phyloP scores from a whole-genome alignment of 2,329 filamentous ascomycete species.

The Nothophaeocryptopus gaeumannii region DNA sequence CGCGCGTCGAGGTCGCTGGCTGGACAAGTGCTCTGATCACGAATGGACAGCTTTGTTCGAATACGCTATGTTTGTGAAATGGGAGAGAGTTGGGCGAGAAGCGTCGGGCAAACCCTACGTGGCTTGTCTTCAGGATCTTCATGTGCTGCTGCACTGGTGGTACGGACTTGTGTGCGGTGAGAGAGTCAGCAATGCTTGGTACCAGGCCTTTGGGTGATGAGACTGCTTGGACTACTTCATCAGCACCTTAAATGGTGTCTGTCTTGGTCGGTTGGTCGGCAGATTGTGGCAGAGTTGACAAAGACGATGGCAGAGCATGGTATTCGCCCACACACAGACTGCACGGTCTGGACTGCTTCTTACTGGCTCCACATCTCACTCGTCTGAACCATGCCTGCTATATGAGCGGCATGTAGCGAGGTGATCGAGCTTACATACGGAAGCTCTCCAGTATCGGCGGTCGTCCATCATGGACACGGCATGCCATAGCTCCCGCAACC shows the following conservation, averaged over 20 bases:
- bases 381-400: constrained; percentile 54
- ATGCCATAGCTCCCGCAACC: constrained; percentile 33
- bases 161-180: constrained; percentile 15
- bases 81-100: constrained; percentile 51
- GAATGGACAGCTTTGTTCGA: constrained; percentile 55
- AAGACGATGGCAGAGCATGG: constrained; percentile 23
- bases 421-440: constrained; percentile 46
- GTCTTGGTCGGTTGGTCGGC: constrained; percentile 2
- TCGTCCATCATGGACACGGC: constrained; percentile 12
- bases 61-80: constrained; percentile 33
- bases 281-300: constrained; percentile 11
- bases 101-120: constrained; percentile 48
- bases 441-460: constrained; percentile 37
- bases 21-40: constrained; percentile 70
- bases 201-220: constrained; percentile 29
- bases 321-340: constrained; percentile 47
- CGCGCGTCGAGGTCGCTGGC: constrained; percentile 71
- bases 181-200: constrained; percentile 37
- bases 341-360: constrained; percentile 31
- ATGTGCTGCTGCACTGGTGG: constrained; percentile 17
- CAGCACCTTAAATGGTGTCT: constrained; percentile 36
- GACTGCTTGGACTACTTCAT: constrained; percentile 26
- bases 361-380: constrained; percentile 45
- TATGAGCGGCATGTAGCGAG: constrained; percentile 51
- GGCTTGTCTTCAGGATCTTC: constrained; percentile 53